A percentile compares a stretch with the other conserved stretches of the same genome.
phyloP scores from a whole-genome alignment of 768 basidiomycete species.

The Suillus luteus region DNA sequence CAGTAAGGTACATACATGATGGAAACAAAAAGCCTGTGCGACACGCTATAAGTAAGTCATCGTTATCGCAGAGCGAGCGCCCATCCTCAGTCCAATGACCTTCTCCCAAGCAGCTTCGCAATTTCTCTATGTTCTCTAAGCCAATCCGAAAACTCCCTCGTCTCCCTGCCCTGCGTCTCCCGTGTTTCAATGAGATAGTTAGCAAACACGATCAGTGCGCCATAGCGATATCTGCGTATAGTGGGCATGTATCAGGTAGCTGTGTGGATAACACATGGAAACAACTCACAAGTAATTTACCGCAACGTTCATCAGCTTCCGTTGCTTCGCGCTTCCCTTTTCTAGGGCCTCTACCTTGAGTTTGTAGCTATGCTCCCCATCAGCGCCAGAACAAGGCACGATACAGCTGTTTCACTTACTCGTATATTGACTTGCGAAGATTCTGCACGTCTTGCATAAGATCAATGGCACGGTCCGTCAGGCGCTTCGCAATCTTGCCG shows the following conservation, averaged over 20 bases:
- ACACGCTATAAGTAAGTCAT: neutral
- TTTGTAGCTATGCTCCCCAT: constrained; percentile 68
- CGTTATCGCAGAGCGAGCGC: neutral
- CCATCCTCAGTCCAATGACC: constrained; percentile 60
- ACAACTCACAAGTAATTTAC: constrained; percentile 81
- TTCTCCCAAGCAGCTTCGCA: constrained; percentile 64
- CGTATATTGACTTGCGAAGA: constrained; percentile 90
- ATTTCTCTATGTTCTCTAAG: constrained; percentile 84
- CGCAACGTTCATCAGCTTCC: constrained; percentile 70
- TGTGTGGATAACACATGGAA: neutral
- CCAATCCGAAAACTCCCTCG: constrained; percentile 78
- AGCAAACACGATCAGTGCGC: constrained; percentile 89
- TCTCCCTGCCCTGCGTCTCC: constrained; percentile 40
- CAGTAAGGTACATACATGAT: neutral
- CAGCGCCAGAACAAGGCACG: constrained; percentile 4
- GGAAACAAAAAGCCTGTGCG: neutral
- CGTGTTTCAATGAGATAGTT: constrained; percentile 85
- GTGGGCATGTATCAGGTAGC: neutral
- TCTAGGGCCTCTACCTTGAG: constrained; percentile 84
- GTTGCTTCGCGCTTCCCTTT: constrained; percentile 75
- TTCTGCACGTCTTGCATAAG: constrained; percentile 97
- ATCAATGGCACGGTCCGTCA: constrained; percentile 89
- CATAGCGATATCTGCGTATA: constrained; percentile 74
- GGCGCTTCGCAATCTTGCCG: constrained; percentile 88
- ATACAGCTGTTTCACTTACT: constrained; percentile 52